Evolutionary conservation across 177 flowering plant genomes (phyloP), one percentile per base, ranked within the genome.

Genomic region (Vitis hybrid): DNA sequence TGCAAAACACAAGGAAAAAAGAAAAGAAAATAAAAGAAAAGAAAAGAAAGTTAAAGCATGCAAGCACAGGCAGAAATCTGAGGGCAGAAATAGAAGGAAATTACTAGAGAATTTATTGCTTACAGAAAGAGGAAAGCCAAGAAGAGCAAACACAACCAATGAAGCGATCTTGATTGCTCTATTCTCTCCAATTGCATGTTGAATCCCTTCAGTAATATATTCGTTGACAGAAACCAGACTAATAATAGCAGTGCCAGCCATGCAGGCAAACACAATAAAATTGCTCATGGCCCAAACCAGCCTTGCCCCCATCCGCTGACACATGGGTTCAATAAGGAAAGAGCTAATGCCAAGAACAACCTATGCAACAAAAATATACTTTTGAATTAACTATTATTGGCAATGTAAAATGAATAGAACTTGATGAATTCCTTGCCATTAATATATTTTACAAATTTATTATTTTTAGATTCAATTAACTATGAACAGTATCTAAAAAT

Each of bases 101-200:
- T 59, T 35, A 14, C 18, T 6, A 20, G n/a, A 21, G 50, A 49
- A 54, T 13, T 21, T 41, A 57, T 67, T 63, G 80, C 97, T 84
- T 85, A 95, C 99, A 74, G 99, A 78, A 59, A 95, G 91, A 71
- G 99, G 99, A 78, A 95, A 82, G n/a, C 99, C 99, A 69, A 93
- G 93, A 77, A 93, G 78, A 60, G 95, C 79, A 81, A 95, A 95
- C 49, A 93, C 79, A 74, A 90, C 85, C 74, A 95, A 80, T 24
- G 99, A 71, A 63, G 97, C 97, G 68, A 82, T 78, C 75, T 65
- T 86, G 65, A 85, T 80, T 51, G 84, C 41, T 61, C 20, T 70
- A 75, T 62, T 87, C 30, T 76, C 91, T 50, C 86, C 90, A 73
- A 87, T 75, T 13, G 79, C 84, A 80, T 93, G 86, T 76, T 89